Conservation (phyloP, 345 rosid genomes). For the Linum usitatissimum region DNA sequence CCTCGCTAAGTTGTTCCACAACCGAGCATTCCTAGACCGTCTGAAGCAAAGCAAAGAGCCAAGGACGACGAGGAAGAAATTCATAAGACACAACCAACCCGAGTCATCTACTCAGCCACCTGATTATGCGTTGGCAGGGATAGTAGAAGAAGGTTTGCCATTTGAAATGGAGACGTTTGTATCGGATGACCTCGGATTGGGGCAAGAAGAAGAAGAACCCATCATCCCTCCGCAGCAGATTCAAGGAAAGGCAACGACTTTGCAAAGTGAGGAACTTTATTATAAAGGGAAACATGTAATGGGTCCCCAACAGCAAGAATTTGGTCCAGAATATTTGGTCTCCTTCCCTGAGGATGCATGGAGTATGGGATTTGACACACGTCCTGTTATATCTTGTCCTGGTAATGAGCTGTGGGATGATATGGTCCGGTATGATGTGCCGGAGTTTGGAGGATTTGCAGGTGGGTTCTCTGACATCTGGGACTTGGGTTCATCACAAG, state of each 20-base stretch:
- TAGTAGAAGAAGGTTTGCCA: neutral
- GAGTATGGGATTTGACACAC: too few relatives aligned
- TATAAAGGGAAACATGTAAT: constrained; percentile 35
- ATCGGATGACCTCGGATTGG: neutral
- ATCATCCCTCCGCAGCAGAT: constrained; percentile 11
- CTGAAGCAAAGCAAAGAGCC: constrained; percentile 17
- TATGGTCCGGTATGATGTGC: constrained; percentile 30
- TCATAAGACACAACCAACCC: constrained; percentile 37
- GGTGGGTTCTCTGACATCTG: constrained; percentile 50
- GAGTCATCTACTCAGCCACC: constrained; percentile 17
- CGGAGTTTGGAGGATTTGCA: constrained; percentile 33
- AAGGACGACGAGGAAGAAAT: constrained; percentile 46
- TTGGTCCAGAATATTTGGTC: constrained; percentile 37
- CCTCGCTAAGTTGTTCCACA: constrained; percentile 19
- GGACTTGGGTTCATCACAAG: constrained; percentile 42
- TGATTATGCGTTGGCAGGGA: neutral
- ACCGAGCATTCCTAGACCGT: constrained; percentile 17
- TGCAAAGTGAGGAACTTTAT: neutral
- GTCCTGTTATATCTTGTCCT: too few relatives aligned
- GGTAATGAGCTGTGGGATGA: constrained; percentile 47
- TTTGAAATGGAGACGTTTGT: neutral
- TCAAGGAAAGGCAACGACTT: constrained; percentile 12
- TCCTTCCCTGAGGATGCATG: constrained; percentile 48
- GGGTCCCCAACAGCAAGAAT: constrained; percentile 29
- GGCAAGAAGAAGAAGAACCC: constrained; percentile 6